Evolutionary conservation across 108 stramenopile genomes (phyloP), one percentile per base, ranked within the genome.

Genomic region (Ochromonas danica): DNA sequence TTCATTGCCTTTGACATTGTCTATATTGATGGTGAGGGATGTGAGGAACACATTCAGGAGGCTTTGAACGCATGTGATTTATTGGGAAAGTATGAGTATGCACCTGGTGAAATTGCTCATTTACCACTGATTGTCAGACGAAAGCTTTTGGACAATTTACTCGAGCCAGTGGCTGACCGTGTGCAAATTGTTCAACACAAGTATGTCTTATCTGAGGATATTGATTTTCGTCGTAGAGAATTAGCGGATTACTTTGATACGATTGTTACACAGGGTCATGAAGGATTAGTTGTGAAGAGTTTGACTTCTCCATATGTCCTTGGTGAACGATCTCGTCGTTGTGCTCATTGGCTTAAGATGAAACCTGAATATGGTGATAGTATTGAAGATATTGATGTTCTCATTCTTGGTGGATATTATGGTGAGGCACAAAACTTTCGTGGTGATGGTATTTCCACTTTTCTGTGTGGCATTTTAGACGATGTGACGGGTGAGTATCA

Each of bases 281-380:
- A 85, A 33, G 85, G 85, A 0, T 60, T 85, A 39, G 83, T 85
- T 60, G 83, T 85, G 38, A 85, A 85, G 41, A 81, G 61, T 45
- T 79, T 84, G 28, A n/a, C 35, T 41, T 51, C 80, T 17, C 81
- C 84, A 30, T 85, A 85, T 71, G 14, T 33, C 40, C 78, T 78
- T 1, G 35, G 81, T 2, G 81, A 77, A 38, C 33, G 61, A 39
- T 41, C 80, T 40, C 25, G 82, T 28, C 40, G 79, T 28, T 40
- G 0, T 0, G 35, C 39, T 22, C 71, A 62, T 3, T 85, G 84
- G 84, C 65, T 85, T 3, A 85, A 85, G 83, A 85, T 85, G 83
- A 85, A 85, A 40, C 84, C 84, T 27, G 84, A 85, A 70, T 85
- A 85, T 77, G 80, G 81, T 27, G 82, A 83, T 36, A 57, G 78